Evolutionary conservation across 2,329 filamentous ascomycete genomes (phyloP).

Genomic region (Aspergillus viridinutans): DNA sequence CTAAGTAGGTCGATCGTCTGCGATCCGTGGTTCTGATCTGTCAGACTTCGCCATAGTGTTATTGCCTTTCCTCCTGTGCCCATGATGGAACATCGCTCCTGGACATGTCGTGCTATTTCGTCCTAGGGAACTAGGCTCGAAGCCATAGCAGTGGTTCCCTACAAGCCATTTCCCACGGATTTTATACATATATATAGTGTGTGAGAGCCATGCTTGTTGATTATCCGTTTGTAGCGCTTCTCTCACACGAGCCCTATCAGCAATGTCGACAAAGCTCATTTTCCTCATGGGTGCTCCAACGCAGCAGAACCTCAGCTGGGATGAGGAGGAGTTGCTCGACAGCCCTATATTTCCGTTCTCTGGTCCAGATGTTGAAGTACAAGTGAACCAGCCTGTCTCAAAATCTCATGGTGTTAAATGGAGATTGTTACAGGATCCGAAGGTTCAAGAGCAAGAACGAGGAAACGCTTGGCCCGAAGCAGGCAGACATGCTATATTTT

Average conservation of each 20-base stretch:
- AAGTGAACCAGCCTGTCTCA: constrained; percentile 4
- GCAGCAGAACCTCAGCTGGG: constrained; percentile 52
- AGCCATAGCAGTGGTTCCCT: background rate
- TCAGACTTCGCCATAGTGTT: background rate
- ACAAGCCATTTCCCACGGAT: background rate
- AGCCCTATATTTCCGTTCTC: constrained; percentile 39
- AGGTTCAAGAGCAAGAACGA: constrained; percentile 6
- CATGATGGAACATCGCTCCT: background rate
- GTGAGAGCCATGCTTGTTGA: background rate
- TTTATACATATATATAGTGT: background rate
- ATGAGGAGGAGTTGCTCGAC: constrained; percentile 47
- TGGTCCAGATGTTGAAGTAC: constrained; percentile 4
- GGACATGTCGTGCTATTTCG: background rate
- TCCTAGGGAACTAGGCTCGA: background rate
- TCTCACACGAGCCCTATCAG: background rate
- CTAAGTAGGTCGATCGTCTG: background rate
- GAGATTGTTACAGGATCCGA: constrained; percentile 24
- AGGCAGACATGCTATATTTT: constrained; percentile 21
- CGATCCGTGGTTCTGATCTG: background rate
- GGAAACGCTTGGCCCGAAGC: background rate
- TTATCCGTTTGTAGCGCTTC: constrained; percentile 1
- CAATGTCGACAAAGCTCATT: constrained; percentile 36
- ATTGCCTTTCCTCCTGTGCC: background rate
- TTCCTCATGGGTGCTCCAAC: constrained; percentile 62
- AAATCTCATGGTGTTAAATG: constrained; percentile 21